Evolutionary conservation across 2,329 filamentous ascomycete species (phyloP), one percentile per base, ranked within the genome.

Genomic region (Graphium sp.): DNA sequence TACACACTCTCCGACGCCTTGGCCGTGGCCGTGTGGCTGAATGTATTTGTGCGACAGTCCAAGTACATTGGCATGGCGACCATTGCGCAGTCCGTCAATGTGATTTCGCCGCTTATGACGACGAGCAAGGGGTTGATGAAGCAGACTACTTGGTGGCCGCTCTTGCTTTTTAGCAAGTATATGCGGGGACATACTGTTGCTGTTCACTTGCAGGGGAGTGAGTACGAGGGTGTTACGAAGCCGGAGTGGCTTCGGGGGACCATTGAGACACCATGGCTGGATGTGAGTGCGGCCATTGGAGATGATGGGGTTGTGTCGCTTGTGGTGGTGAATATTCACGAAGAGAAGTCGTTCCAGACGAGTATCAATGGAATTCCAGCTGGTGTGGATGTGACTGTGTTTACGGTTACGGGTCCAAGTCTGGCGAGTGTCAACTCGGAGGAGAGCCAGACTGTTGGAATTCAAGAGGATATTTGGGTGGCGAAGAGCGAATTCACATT

Each of bases 21-120:
- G 11, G 78, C 76, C n/a, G 77, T 84, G 1, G 66, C 65, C 3
- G 62, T 78, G 13, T 84, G 74, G 66, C 57, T 84, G 30, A 84
- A 84, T 43, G 74, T 79, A 14, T 82, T 85, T 39, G 53, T 84
- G 22, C 69, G 78, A 2, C 76, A 85, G 52, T 65, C 70, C 39
- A 64, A 62, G 40, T 60, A 76, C 48, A 50, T 85, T 21, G 76
- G 74, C 41, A 84, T 84, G 77, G 75, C 77, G 20, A 82, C 77
- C 44, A 75, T 85, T 32, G 79, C 78, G 2, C 78, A 84, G 49
- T 71, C 61, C 28, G 74, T 84, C 37, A 84, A 85, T 44, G 78
- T 84, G 33, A 82, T 84, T 40, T 71, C 67, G 2, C 79, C 78
- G 2, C 57, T 84, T 8, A 80, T 83, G 73, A 84, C 79, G 1